Evolutionary conservation across 441 rosid species (phyloP).

Genomic region (Populus trichocarpa): DNA sequence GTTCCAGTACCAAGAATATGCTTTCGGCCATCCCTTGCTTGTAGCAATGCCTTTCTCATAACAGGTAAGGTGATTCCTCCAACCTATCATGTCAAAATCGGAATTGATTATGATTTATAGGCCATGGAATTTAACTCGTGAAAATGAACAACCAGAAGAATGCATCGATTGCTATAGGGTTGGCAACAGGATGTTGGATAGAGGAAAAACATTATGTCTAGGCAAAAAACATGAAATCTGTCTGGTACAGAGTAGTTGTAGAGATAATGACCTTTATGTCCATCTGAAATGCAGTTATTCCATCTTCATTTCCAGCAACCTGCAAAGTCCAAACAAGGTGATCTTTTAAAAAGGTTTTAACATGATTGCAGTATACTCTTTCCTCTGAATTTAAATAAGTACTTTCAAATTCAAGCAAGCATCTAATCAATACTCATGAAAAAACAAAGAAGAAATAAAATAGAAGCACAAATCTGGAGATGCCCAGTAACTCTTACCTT

Average conservation of each 20-base stretch:
- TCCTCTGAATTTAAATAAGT: background rate
- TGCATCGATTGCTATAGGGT: background rate
- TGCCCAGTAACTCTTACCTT: conserved; percentile 45
- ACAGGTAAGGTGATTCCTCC: conserved; percentile 86
- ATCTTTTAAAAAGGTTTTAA: background rate
- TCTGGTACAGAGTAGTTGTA: conserved; percentile 1
- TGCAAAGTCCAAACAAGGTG: conserved; percentile 31
- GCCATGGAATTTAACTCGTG: background rate
- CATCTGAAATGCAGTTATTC: conserved; percentile 98
- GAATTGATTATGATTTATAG: conserved; percentile 2
- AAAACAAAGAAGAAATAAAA: background rate
- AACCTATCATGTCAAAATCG: conserved; percentile 47
- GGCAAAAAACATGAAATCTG: background rate
- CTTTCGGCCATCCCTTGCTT: conserved; percentile 86
- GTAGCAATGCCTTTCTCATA: conserved; percentile 84
- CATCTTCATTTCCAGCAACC: conserved; percentile 99
- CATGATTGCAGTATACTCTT: background rate
- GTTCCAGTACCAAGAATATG: conserved; percentile 68
- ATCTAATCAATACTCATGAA: background rate
- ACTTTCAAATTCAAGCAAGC: background rate
- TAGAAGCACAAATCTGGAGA: background rate
- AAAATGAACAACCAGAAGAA: background rate
- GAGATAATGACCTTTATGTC: conserved; percentile 76
- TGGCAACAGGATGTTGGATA: background rate
- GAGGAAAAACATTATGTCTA: background rate